These are phyloP conservation scores for Tremella fuciformis DNA, from an alignment of 768 basidiomycete genomes.

Conservation along the genomic window DNA sequence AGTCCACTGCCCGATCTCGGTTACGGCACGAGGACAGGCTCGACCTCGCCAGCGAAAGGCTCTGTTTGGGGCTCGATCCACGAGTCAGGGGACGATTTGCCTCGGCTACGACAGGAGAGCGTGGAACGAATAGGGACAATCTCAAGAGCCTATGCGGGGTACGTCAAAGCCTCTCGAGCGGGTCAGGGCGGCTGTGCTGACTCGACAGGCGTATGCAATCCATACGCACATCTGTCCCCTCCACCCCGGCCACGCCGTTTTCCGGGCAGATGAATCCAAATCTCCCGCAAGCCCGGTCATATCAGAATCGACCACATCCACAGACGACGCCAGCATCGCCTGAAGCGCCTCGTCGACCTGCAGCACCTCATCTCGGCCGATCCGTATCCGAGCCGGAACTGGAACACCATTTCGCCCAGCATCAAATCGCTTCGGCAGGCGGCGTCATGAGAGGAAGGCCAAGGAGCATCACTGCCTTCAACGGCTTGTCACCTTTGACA, in stretches of 20 bases:
- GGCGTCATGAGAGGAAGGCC: not conserved
- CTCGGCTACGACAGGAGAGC: not conserved
- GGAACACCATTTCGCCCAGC: slow-evolving; percentile 1
- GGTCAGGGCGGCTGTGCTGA: not conserved
- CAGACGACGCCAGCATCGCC: not conserved
- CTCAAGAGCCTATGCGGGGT: slow-evolving; percentile 13
- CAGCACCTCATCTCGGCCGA: slow-evolving; percentile 1
- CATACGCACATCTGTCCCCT: not conserved
- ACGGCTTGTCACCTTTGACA: slow-evolving; percentile 1
- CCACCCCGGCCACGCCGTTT: not conserved
- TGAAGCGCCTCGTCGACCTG: not conserved
- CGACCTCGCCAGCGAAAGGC: not conserved
- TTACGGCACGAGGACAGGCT: not conserved
- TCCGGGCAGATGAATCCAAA: not conserved
- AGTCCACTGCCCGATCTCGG: slow-evolving; percentile 4
- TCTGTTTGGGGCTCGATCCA: not conserved
- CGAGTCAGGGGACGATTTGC: not conserved
- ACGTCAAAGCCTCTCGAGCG: not conserved
- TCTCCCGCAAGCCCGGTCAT: not conserved
- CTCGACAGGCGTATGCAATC: not conserved
- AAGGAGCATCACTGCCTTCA: not conserved
- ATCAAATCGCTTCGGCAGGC: not conserved
- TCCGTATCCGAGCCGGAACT: not conserved
- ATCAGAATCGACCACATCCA: not conserved
- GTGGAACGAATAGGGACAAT: slow-evolving; percentile 7